Evolutionary conservation across 1,139 yeast species (phyloP), one percentile per base, ranked within the genome.

Genomic region (Saccharomycopsis phalli): DNA sequence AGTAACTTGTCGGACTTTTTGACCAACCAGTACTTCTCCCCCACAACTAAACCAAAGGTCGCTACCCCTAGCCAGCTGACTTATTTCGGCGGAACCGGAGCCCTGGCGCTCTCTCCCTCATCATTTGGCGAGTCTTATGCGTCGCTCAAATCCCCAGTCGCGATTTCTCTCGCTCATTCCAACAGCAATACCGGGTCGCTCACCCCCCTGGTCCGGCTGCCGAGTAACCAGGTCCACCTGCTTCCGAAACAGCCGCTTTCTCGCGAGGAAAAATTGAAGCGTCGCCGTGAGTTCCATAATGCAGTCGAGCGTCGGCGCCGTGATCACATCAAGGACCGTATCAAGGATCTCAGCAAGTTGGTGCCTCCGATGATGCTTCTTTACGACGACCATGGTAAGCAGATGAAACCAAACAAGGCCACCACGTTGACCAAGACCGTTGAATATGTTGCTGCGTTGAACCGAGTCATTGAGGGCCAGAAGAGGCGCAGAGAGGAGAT

Each of bases 291-390:
- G 53, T 76, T 81, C 51, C 93, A 81, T 54, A 81, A 81, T 54
- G 91, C 87, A 1, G 93, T 81, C 4, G 93, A 81, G 56, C 66
- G 91, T 54, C 68, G 88, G 55, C 68, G 93, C 56, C 66, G 93
- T 50, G 93, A 81, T 53, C 62, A 81, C 50, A 81, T 81, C 49
- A 81, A 81, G 56, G 82, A 78, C 53, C 72, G 81, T 51, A 81
- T 81, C 46, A 78, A 79, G 54, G 88, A 80, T 48, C 59, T 81
- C 48, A 86, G 88, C 1, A 59, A 69, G 25, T 63, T 81, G 36
- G 83, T 81, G 1, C 93, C 93, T 0, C 86, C 86, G 1, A 69
- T 82, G 3, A 57, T 81, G 49, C 58, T 81, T 25, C 70, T 74
- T 48, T 66, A 66, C 58, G 57, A 65, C 60, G 50, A 71, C 41